Evolutionary conservation across 306 rosid species (phyloP).

Genomic region (Acacia melanoxylon): DNA sequence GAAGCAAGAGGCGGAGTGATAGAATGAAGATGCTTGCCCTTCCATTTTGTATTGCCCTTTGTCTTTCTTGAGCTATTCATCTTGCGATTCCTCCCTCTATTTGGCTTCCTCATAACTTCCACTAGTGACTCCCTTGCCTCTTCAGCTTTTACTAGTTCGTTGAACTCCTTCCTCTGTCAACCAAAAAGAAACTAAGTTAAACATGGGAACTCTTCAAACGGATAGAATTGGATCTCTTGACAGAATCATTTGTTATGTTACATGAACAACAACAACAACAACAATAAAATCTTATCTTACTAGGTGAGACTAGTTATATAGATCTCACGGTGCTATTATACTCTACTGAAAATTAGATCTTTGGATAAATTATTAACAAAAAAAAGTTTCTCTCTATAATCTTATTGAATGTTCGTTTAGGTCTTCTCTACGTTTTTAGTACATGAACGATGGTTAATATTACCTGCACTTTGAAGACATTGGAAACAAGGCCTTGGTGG

Average conservation of each 20-base stretch:
- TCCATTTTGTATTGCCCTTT: neutral
- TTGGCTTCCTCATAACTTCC: slow-evolving; percentile 62
- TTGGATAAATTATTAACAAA: no score
- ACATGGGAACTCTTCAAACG: no score
- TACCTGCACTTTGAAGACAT: slow-evolving; percentile 72
- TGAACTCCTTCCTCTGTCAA: slow-evolving; percentile 62
- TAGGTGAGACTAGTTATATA: no score
- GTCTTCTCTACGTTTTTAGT: no score
- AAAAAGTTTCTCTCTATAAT: no score
- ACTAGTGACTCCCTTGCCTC: slow-evolving; percentile 67
- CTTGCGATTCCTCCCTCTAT: slow-evolving; percentile 29
- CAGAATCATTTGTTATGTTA: neutral
- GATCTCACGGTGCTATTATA: no score
- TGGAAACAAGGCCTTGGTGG: slow-evolving; percentile 76
- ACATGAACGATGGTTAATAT: slow-evolving; percentile 5
- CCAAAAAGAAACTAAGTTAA: neutral
- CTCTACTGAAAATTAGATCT: no score
- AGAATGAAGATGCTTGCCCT: neutral
- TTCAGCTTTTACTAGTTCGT: slow-evolving; percentile 64
- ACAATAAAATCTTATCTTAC: no score
- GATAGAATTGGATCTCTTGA: no score
- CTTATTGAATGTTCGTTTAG: no score
- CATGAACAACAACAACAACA: no score
- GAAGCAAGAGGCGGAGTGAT: neutral
- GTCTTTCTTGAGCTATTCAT: neutral